Conservation (phyloP, 2,329 filamentous ascomycete species). For the Neonectria faginata region DNA sequence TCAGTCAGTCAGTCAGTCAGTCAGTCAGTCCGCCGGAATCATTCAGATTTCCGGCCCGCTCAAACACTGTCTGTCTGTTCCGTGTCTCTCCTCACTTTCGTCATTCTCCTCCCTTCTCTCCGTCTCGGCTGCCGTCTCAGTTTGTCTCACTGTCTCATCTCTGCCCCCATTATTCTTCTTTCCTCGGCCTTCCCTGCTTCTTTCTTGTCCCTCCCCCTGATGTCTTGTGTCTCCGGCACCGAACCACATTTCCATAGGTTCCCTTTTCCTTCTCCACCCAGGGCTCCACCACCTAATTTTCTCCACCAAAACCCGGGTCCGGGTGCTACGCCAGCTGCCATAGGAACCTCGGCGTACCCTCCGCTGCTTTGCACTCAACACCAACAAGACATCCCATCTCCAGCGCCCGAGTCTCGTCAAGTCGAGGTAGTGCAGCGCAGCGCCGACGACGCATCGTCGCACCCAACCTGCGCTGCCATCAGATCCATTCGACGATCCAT, state of each 20-base stretch:
- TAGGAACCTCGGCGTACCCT: background rate
- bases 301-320: background rate
- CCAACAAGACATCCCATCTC: background rate
- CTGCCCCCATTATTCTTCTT: background rate
- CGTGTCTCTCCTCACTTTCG: background rate
- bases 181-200: background rate
- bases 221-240: no score
- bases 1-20: no score
- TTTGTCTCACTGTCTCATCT: background rate
- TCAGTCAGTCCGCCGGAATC: no score
- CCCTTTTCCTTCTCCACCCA: background rate
- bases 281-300: background rate
- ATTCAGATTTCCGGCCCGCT: no score
- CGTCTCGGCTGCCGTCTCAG: background rate
- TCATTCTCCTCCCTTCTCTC: background rate
- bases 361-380: background rate
- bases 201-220: background rate
- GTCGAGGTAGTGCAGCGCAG: background rate
- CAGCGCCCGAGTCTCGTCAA: background rate
- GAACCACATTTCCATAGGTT: background rate
- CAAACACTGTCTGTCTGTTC: background rate
- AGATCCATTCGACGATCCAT: no score
- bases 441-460: background rate
- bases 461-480: background rate
- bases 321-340: background rate